Base-by-base conservation (phyloP, 106 monocot genomes). In the Dioscorea zingiberensis region DNA sequence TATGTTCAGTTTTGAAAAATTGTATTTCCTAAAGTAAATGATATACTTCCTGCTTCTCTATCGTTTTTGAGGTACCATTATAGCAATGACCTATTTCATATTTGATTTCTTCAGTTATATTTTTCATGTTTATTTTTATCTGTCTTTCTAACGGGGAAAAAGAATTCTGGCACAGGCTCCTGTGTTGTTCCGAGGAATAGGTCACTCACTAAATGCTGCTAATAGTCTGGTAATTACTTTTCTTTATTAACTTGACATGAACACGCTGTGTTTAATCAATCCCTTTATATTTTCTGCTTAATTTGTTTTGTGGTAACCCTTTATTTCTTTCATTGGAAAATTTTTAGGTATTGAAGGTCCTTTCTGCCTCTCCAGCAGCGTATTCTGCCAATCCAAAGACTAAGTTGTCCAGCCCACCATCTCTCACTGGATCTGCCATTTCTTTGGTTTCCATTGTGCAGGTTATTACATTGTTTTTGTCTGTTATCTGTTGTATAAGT, bases 401-500 rank as follows among this genome's bases (percentile, higher is more conserved):
- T 53, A 86, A 78, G 64, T 70, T 89, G 16, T 71, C 81, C 58
- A 80, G 77, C 25, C 73, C 92, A 74, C 90, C 94, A 16, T 67
- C 93, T 62, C 92, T 98, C 59, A 93, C 86, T 24, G 88, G 98
- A 60, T 75, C 81, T 62, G 60, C 86, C 54, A 93, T 99, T 57
- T 93, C 98, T 65, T 71, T 99, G 54, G 98, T 99, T 78, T 99
- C 98, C 61, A 64, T 93, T 64, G 75, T 93, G 68, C 98, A 99
- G 98, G 98, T 99, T 47, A 44, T n/a, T 25, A 10, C 27, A 48
- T 14, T 25, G 48, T 10, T 48, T 18, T 38, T 38, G 10, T 38
- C 38, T 38, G 6, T 38, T 38, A 38, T 38, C 10, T 38, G n/a
- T n/a, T n/a, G n/a, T n/a, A n/a, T n/a, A n/a, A n/a, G n/a, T n/a